A percentile compares a stretch with the other conserved stretches of the same genome.
Conservation (phyloP, 176 grass and related monocot species). For the Aechmea fasciata region DNA sequence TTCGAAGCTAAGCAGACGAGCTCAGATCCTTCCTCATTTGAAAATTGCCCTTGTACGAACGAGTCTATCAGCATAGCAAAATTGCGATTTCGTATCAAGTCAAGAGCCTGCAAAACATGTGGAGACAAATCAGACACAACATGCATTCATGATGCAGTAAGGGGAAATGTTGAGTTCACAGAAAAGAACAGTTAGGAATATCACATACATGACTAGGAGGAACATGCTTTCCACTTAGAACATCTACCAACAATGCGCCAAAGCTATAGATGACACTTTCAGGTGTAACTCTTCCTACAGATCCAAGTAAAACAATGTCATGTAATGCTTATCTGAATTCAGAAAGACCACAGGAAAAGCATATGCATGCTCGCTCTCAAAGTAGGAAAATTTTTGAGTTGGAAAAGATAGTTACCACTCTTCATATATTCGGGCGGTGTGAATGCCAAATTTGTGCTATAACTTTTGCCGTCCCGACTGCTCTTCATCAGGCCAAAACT, state of each 20-base stretch:
- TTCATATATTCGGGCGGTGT: conserved; percentile 98
- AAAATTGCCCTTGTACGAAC: conserved; percentile 95
- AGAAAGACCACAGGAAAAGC: neutral
- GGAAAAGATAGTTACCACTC: conserved; percentile 51
- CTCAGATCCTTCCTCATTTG: conserved; percentile 91
- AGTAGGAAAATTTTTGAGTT: conserved; percentile 8
- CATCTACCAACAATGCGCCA: conserved; percentile 87
- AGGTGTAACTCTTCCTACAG: conserved; percentile 84
- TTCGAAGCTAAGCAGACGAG: conserved; percentile 92
- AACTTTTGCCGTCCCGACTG: conserved; percentile 95
- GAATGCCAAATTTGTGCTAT: conserved; percentile 98
- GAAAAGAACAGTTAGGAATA: neutral
- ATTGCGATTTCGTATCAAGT: conserved; percentile 91
- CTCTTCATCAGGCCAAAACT: conserved; percentile 99
- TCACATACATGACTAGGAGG: conserved; percentile 91
- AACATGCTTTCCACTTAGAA: conserved; percentile 98
- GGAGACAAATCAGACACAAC: neutral
- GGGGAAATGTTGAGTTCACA: too few relatives aligned
- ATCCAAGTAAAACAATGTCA: conserved; percentile 8
- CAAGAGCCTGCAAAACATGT: conserved; percentile 59
- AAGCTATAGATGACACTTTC: conserved; percentile 98
- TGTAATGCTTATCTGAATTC: neutral
- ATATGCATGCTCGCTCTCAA: neutral
- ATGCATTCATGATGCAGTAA: too few relatives aligned
- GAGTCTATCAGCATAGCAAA: conserved; percentile 97